These are phyloP conservation scores for Fusarium illudens DNA, from an alignment of 2,329 filamentous ascomycete genomes.

Conservation along the genomic window DNA sequence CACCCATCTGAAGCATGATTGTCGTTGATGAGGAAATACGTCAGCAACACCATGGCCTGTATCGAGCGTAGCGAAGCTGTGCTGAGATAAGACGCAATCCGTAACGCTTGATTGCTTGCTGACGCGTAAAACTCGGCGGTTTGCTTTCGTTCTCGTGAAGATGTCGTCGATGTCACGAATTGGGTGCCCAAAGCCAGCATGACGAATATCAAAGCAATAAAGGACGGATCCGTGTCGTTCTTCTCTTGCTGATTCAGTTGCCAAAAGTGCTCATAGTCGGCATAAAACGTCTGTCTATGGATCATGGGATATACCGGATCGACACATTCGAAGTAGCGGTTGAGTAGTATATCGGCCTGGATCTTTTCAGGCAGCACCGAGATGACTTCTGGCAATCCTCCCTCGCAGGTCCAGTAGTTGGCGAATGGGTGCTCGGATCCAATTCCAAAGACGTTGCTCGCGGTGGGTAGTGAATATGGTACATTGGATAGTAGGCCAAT, in stretches of 20 bases:
- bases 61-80: conserved; percentile 76
- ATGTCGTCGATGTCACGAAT: conserved; percentile 68
- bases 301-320: conserved; percentile 86
- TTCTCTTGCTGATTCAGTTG: conserved; percentile 65
- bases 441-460: conserved; percentile 83
- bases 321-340: conserved; percentile 73
- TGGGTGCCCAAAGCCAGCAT: conserved; percentile 83
- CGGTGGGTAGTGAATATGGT: conserved; percentile 73
- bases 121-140: conserved; percentile 85
- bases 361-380: conserved; percentile 78
- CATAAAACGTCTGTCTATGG: conserved; percentile 77
- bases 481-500: conserved; percentile 75
- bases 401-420: conserved; percentile 85
- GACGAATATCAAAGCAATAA: conserved; percentile 77
- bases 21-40: conserved; percentile 86
- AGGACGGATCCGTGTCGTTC: conserved; percentile 69
- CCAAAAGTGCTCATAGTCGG: conserved; percentile 84
- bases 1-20: conserved; percentile 85
- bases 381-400: conserved; percentile 78
- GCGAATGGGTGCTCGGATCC: conserved; percentile 81
- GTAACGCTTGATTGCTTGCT: conserved; percentile 78
- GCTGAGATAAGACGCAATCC: conserved; percentile 80
- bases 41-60: conserved; percentile 81
- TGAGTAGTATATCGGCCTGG: conserved; percentile 75
- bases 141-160: conserved; percentile 71